These are phyloP conservation scores for Sclerotinia minor DNA, from an alignment of 2,329 filamentous ascomycete species.

Conservation along the genomic window DNA sequence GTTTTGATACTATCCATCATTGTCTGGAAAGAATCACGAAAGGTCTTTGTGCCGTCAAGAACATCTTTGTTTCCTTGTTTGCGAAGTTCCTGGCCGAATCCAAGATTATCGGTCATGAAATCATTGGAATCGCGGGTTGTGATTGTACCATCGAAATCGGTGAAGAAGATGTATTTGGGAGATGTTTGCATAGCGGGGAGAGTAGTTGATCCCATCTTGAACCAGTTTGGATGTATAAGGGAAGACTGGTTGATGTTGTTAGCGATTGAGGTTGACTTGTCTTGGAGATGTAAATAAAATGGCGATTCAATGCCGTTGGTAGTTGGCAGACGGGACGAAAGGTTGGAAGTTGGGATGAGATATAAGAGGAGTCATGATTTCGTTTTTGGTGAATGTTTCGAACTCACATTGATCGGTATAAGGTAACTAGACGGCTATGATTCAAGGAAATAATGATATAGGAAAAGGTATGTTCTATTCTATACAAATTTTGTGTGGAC, in stretches of 20 bases:
- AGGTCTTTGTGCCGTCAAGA: slow-evolving; percentile 67
- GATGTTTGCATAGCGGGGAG: slow-evolving; percentile 63
- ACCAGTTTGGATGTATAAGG: background rate
- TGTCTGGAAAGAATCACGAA: slow-evolving; percentile 82
- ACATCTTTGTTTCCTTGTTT: slow-evolving; percentile 74
- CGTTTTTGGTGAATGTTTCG: background rate
- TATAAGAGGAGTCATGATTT: background rate
- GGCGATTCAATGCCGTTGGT: background rate
- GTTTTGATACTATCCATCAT: slow-evolving; percentile 88
- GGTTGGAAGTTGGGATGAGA: background rate
- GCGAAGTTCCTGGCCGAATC: slow-evolving; percentile 73
- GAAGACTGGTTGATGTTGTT: background rate
- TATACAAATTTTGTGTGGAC: background rate
- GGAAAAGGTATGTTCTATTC: background rate
- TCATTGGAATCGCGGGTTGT: slow-evolving; percentile 69
- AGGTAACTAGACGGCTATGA: background rate
- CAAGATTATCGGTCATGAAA: slow-evolving; percentile 85
- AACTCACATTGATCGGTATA: background rate
- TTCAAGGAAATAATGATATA: background rate
- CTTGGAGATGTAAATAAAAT: background rate
- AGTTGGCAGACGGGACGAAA: background rate
- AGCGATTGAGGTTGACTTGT: background rate
- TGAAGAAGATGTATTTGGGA: slow-evolving; percentile 96
- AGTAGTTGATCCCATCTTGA: slow-evolving; percentile 39
- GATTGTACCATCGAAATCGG: slow-evolving; percentile 97